These are phyloP conservation scores for Bacterosira constricta DNA, from an alignment of 108 stramenopile genomes.

Conservation along the genomic window DNA sequence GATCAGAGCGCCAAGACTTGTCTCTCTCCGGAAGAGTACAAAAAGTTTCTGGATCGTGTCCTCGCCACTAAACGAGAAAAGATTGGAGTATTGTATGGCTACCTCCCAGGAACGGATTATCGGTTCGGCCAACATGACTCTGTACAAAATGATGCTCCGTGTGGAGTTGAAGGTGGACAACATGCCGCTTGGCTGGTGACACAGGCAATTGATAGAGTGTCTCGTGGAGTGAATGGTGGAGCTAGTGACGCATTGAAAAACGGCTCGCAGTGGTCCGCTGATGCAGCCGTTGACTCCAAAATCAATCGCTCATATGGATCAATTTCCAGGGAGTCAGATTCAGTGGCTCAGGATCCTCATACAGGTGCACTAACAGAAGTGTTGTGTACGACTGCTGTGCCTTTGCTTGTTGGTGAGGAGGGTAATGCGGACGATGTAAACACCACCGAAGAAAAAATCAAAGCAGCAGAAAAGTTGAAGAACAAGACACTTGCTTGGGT, in stretches of 20 bases:
- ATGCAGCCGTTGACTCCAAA: constrained; percentile 27
- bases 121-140: background rate
- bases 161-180: constrained; percentile 26
- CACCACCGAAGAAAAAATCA: constrained; percentile 16
- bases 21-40: constrained; percentile 57
- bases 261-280: constrained; percentile 1
- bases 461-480: too few species aligned
- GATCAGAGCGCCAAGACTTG: constrained; percentile 63
- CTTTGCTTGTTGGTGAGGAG: constrained; percentile 36
- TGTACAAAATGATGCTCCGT: background rate
- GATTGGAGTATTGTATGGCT: constrained; percentile 73
- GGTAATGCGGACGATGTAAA: background rate
- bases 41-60: constrained; percentile 51
- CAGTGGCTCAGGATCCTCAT: constrained; percentile 65
- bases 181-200: constrained; percentile 67
- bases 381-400: constrained; percentile 50
- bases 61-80: constrained; percentile 51
- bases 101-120: constrained; percentile 53
- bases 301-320: constrained; percentile 78
- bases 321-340: constrained; percentile 40
- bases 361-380: constrained; percentile 81
- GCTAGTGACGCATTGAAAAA: constrained; percentile 10
- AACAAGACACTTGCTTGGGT: constrained; percentile 20
- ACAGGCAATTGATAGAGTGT: constrained; percentile 52
- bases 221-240: constrained; percentile 23